Evolutionary conservation across 179 eudicot species (phyloP).

Genomic region (Sideroxylon spinosum): DNA sequence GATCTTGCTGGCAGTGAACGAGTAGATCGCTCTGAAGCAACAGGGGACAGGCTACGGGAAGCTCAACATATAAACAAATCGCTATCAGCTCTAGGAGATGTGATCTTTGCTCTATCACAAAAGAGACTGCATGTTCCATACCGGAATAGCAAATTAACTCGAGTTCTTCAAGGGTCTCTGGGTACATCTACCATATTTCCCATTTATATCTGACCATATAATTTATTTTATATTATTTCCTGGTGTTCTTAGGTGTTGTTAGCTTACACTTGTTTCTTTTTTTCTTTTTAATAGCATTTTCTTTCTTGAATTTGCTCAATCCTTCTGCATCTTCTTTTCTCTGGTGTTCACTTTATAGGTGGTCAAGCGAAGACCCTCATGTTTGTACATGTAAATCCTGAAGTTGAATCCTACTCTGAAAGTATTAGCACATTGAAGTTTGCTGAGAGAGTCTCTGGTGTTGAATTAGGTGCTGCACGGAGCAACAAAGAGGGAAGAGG

Average conservation of each 20-base stretch:
- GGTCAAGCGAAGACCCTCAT: slow-evolving; percentile 97
- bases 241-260: not conserved
- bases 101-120: slow-evolving; percentile 81
- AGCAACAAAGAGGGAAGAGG: slow-evolving; percentile 90
- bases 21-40: slow-evolving; percentile 95
- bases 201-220: not conserved
- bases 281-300: not conserved
- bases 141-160: slow-evolving; percentile 92
- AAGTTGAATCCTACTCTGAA: slow-evolving; percentile 82
- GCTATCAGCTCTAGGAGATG: slow-evolving; percentile 91
- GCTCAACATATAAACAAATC: slow-evolving; percentile 97
- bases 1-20: slow-evolving; percentile 99
- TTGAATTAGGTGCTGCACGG: slow-evolving; percentile 93
- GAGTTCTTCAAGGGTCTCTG: slow-evolving; percentile 89
- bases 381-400: slow-evolving; percentile 99
- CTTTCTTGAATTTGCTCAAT: not conserved
- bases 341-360: slow-evolving; percentile 36
- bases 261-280: not conserved
- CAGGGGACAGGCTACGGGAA: slow-evolving; percentile 83
- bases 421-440: slow-evolving; percentile 86
- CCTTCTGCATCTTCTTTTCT: not conserved
- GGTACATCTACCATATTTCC: slow-evolving; percentile 30
- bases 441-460: slow-evolving; percentile 98
- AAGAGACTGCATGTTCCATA: slow-evolving; percentile 87
- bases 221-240: too few relatives aligned